Base-by-base conservation (phyloP, 345 rosid species). In the Clausena lansium region DNA sequence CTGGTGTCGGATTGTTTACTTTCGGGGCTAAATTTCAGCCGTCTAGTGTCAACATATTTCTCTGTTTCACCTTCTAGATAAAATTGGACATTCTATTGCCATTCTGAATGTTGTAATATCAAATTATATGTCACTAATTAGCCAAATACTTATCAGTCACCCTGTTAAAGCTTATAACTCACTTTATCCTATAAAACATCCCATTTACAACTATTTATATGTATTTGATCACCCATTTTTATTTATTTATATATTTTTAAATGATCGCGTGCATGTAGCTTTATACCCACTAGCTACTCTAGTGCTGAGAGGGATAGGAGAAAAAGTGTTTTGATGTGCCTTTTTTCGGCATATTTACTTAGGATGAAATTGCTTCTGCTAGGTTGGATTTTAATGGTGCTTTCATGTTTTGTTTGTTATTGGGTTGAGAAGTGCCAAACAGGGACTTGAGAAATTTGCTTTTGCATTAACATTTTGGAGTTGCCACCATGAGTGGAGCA, bases 371-470 rank as follows among this genome's bases (percentile, higher is more conserved):
- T 32, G 2, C 47, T 52, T 54, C 22, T n/a, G 73, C 28, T 50
- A 28, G 59, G 10, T 70, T 14, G 25, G 54, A 32, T n/a, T 39
- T 70, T 2, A 63, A 25, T 39, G 57, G 60, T 35, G 50, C 27
- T 64, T 76, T 55, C n/a, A 14, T n/a, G 38, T 52, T 52, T 38
- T 75, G 71, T 69, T 41, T 75, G 78, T 62, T 45, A 9, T 50
- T 62, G n/a, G 36, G 52, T 28, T 35, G 24, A 78, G 15, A 70
- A 25, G 58, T 28, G 24, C 36, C 58, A 15, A 24, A 68, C 17
- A 0, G 39, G 19, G 25, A 24, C 60, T 4, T 19, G 9, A 70
- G 9, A 30, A 50, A 17, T 50, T 8, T 30, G 32, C 39, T 22
- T 24, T 62, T 62, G 59, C 38, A 5, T 50, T 47, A 30, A 69